A percentile compares a stretch with the other conserved stretches of the same genome.
Evolutionary conservation across 495 filamentous ascomycete genomes (phyloP).

Genomic region (Physcia stellaris): DNA sequence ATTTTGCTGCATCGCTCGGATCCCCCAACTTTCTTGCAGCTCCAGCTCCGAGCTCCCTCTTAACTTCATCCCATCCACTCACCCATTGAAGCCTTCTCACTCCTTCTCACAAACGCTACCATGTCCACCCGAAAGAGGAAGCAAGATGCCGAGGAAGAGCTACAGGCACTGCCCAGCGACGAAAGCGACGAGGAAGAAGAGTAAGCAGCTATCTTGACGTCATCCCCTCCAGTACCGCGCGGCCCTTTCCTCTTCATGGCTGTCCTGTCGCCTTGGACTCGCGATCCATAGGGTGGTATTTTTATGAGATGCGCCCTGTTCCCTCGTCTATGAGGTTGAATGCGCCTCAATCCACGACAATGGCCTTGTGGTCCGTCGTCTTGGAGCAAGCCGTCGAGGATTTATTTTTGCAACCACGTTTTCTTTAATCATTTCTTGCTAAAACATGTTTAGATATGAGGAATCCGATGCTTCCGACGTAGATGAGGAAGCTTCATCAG

Average conservation of each 20-base stretch:
- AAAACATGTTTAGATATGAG: conserved; percentile 27
- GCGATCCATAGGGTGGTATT: background rate
- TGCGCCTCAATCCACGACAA: no score
- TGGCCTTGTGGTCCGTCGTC: no score
- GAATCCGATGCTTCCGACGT: conserved; percentile 35
- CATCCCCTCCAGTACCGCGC: no score
- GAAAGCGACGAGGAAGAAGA: conserved; percentile 52
- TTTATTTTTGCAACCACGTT: no score
- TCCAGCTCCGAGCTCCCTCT: no score
- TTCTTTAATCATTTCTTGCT: background rate
- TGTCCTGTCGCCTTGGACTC: conserved; percentile 8
- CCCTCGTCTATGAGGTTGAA: background rate
- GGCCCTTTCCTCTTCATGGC: conserved; percentile 5
- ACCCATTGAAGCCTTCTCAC: no score
- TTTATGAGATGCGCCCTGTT: background rate
- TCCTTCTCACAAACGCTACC: conserved; percentile 1
- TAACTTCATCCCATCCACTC: no score
- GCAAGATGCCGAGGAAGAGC: conserved; percentile 46
- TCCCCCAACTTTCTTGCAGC: no score
- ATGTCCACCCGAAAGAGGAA: conserved; percentile 57
- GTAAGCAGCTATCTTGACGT: conserved; percentile 30
- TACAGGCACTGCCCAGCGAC: conserved; percentile 46
- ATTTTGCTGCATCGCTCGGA: no score
- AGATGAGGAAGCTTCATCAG: conserved; percentile 33
- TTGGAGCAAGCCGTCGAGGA: no score